These are phyloP conservation scores for Starmerella roubikii DNA, from an alignment of 805 yeast species.

Conservation along the genomic window DNA sequence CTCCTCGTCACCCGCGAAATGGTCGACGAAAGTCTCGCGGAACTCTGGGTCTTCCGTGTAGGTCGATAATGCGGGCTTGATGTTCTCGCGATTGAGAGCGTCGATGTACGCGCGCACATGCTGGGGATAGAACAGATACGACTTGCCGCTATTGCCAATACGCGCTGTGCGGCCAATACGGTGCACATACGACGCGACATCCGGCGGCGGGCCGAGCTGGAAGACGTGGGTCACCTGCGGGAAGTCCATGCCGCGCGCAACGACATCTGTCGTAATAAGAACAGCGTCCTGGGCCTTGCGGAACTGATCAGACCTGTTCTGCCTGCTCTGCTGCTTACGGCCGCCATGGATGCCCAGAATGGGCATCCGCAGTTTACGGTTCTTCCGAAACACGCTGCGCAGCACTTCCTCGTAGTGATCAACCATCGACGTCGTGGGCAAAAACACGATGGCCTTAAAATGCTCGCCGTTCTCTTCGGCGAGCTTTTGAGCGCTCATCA, in stretches of 20 bases:
- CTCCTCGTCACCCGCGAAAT: slow-evolving; percentile 16
- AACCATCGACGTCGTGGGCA: slow-evolving; percentile 63
- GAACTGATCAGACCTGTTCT: slow-evolving; percentile 42
- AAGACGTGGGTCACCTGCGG: slow-evolving; percentile 74
- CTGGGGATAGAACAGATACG: slow-evolving; percentile 44
- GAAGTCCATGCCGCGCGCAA: slow-evolving; percentile 94
- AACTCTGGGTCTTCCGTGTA: slow-evolving; percentile 17
- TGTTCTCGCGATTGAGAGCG: slow-evolving; percentile 31
- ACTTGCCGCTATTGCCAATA: slow-evolving; percentile 68
- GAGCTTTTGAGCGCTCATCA: slow-evolving; percentile 30
- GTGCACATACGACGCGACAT: slow-evolving; percentile 71
- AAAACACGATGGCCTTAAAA: slow-evolving; percentile 71
- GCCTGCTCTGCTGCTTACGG: slow-evolving; percentile 55
- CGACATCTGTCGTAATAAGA: slow-evolving; percentile 79
- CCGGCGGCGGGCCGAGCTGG: slow-evolving; percentile 67
- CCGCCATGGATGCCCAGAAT: slow-evolving; percentile 49
- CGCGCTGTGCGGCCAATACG: slow-evolving; percentile 95
- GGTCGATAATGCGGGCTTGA: slow-evolving; percentile 31
- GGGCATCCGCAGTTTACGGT: slow-evolving; percentile 3
- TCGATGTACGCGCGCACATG: slow-evolving; percentile 45
- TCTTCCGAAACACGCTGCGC: slow-evolving; percentile 15
- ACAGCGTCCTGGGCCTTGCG: slow-evolving; percentile 38
- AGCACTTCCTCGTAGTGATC: slow-evolving; percentile 41
- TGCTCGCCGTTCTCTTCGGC: slow-evolving; percentile 16
- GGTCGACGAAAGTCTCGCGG: slow-evolving; percentile 8